A percentile compares a stretch with the other conserved stretches of the same genome.
Evolutionary conservation across 129 eudicot genomes (phyloP).

Genomic region (Flaveria bidentis): DNA sequence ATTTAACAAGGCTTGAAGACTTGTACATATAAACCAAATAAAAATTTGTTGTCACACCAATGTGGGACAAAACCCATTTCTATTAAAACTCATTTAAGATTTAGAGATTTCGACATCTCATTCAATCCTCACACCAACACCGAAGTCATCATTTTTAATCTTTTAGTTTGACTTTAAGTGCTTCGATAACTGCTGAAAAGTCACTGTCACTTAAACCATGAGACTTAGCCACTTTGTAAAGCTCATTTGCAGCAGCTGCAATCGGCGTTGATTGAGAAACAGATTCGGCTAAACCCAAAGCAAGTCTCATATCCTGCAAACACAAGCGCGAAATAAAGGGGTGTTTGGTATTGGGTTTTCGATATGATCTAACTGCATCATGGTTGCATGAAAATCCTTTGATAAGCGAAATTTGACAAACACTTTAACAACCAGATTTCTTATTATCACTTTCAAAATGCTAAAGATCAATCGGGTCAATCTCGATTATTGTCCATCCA

Average conservation of each 20-base stretch:
- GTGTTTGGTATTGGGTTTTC: background rate
- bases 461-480: background rate
- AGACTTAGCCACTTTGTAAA: conserved; percentile 88
- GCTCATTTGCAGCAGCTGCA: conserved; percentile 96
- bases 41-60: too few species aligned
- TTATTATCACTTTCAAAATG: conserved; percentile 1
- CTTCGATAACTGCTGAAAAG: conserved; percentile 94
- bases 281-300: conserved; percentile 83
- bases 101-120: too few species aligned
- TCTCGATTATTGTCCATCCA: background rate
- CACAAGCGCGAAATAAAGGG: conserved; percentile 1
- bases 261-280: conserved; percentile 86
- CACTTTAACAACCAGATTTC: background rate
- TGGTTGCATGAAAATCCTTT: too few species aligned
- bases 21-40: too few species aligned
- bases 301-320: conserved; percentile 84
- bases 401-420: too few species aligned
- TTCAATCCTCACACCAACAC: too few species aligned
- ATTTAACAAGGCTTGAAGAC: too few species aligned
- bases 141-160: conserved; percentile 25
- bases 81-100: too few species aligned
- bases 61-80: too few species aligned
- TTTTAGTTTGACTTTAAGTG: conserved; percentile 67
- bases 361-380: background rate
- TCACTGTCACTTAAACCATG: conserved; percentile 80